Base-by-base conservation (phyloP, 495 filamentous ascomycete species). In the Sabuloglossum arenarium region DNA sequence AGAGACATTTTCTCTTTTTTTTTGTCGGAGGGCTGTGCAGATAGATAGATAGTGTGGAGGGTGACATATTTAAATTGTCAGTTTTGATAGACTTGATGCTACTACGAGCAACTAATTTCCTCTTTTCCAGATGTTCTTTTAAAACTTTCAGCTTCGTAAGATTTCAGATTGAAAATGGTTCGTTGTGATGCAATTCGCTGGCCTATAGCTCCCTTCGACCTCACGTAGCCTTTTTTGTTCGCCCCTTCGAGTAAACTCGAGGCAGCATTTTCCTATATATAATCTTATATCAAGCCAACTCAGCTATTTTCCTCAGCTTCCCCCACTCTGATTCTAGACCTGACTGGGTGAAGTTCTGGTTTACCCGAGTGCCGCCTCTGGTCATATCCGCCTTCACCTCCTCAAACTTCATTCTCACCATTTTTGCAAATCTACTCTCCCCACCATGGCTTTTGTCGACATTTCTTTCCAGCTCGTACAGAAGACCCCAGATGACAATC, bases 391-490 rank as follows among this genome's bases (percentile, higher is more conserved):
- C 51, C 42, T 16, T 30, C 32, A 63, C 54, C 54, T 63, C 59
- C 6, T 62, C 55, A 25, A 58, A 58, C 53, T 65, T 63, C 30
- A 29, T 54, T 12, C 60, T 24, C 30, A 69, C 63, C 53, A 60
- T 62, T 46, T 46, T 61, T 45, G 63, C 62, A 60, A 69, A 67
- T 4, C 55, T 39, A 30, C 58, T 64, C 23, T 59, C 30, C 43
- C 56, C n/a, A 1, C 67, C 66, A 59, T 70, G 68, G 43, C 67
- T 69, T 39, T 46, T 54, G n/a, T 54, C 19, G 2, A 66, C 60
- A 23, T 63, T 62, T 16, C 56, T 28, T 3, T 47, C 21, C 19
- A 66, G 58, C 53, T 69, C 64, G 11, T 55, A 54, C n/a, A 68
- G 51, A 21, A 70, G 59, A 16, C 62, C 62, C 23, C 53, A 62